phyloP scores from a whole-genome alignment of 306 rosid genomes.

The cucumber (Cucumis sativus) region DNA sequence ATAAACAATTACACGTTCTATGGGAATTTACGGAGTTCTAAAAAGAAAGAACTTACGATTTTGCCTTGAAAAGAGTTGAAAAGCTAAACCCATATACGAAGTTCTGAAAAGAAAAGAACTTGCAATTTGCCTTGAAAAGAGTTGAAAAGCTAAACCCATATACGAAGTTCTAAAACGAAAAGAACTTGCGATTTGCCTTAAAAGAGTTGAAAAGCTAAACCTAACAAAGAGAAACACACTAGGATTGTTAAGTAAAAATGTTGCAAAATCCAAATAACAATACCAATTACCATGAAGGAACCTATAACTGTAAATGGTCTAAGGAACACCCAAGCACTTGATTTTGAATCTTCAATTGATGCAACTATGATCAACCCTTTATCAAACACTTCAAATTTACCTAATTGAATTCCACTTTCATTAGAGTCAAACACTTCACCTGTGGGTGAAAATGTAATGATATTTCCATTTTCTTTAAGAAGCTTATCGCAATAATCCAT shows the following conservation, averaged over 20 bases:
- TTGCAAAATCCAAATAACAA: conserved; percentile 82
- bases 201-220: conserved; percentile 91
- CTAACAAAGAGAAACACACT: conserved; percentile 26
- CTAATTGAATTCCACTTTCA: conserved; percentile 31
- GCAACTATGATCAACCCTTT: conserved; percentile 83
- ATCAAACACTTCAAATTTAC: conserved; percentile 45
- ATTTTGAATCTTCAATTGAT: conserved; percentile 31
- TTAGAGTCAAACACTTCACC: conserved; percentile 16
- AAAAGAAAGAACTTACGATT: too few species aligned
- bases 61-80: too few species aligned
- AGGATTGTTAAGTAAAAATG: conserved; percentile 21
- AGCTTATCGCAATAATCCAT: conserved; percentile 64
- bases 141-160: conserved; percentile 27
- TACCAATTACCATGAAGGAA: conserved; percentile 53
- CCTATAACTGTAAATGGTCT: conserved; percentile 64
- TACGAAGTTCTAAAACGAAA: conserved; percentile 5
- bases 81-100: not conserved
- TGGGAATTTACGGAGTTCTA: too few species aligned
- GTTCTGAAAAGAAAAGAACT: conserved; percentile 22
- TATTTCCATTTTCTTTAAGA: conserved; percentile 24
- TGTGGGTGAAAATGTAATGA: conserved; percentile 32
- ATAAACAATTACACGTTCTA: too few species aligned
- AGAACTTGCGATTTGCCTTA: conserved; percentile 72
- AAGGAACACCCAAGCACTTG: conserved; percentile 85
- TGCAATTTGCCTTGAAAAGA: conserved; percentile 70